Conservation (phyloP, 495 filamentous ascomycete genomes). For the Letharia lupina region DNA sequence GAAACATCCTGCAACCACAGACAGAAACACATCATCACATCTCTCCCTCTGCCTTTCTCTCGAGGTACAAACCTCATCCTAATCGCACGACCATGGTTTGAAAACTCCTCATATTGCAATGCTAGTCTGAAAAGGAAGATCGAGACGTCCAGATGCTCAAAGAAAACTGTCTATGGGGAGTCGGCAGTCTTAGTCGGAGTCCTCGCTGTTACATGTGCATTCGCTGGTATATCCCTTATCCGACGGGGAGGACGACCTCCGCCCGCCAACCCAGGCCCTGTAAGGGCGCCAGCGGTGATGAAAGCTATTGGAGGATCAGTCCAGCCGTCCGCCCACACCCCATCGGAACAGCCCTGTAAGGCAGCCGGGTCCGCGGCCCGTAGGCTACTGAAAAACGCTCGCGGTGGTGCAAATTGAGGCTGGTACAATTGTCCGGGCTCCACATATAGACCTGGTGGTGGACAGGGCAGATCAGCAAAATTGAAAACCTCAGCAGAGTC, state of each 20-base stretch:
- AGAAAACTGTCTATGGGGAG: not conserved
- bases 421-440: conserved; percentile 1
- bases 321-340: not conserved
- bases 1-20: no score
- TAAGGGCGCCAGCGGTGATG: not conserved
- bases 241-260: not conserved
- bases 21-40: no score
- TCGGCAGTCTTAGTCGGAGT: not conserved
- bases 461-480: conserved; percentile 1
- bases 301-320: conserved; percentile 1
- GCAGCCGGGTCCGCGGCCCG: not conserved
- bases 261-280: not conserved
- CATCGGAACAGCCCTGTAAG: not conserved
- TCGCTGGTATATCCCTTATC: not conserved
- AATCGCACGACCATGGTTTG: no score
- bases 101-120: no score
- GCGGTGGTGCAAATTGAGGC: conserved; percentile 3
- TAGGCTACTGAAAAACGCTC: not conserved
- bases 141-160: not conserved
- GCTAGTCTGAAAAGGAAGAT: not conserved
- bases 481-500: not conserved
- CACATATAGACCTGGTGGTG: conserved; percentile 1
- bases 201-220: not conserved
- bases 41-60: no score
- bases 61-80: no score